Evolutionary conservation across 768 basidiomycete genomes (phyloP).

Genomic region (Podaxis mareebaensis): DNA sequence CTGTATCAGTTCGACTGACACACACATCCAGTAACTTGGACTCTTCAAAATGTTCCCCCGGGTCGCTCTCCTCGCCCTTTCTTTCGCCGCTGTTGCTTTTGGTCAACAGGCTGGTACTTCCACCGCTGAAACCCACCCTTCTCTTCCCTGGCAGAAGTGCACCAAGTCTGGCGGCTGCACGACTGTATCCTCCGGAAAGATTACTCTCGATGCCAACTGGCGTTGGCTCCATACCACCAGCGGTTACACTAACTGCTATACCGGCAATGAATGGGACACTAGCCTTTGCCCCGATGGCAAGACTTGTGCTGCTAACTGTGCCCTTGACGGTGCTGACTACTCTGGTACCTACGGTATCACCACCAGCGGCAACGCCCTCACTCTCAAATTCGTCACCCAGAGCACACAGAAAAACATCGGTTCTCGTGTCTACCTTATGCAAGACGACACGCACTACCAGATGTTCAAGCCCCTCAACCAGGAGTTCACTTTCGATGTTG

Average conservation of each 20-base stretch:
- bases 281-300: slow-evolving; percentile 9
- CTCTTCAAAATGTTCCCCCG: slow-evolving; percentile 6
- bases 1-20: neutral
- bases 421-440: slow-evolving; percentile 18
- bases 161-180: slow-evolving; percentile 12
- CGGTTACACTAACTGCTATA: slow-evolving; percentile 17
- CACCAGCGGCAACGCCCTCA: slow-evolving; percentile 14
- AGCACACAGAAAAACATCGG: slow-evolving; percentile 15
- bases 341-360: slow-evolving; percentile 16
- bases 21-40: neutral
- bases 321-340: slow-evolving; percentile 17
- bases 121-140: slow-evolving; percentile 15
- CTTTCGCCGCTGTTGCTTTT: slow-evolving; percentile 12
- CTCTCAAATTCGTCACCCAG: slow-evolving; percentile 18
- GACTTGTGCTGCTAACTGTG: slow-evolving; percentile 13
- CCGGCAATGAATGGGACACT: slow-evolving; percentile 15
- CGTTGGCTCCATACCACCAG: slow-evolving; percentile 14
- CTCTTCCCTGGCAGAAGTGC: slow-evolving; percentile 16
- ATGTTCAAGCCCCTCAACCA: slow-evolving; percentile 17
- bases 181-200: slow-evolving; percentile 7
- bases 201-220: slow-evolving; percentile 17
- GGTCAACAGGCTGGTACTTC: slow-evolving; percentile 17
- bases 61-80: slow-evolving; percentile 11
- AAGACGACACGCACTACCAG: slow-evolving; percentile 15
- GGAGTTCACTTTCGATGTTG: slow-evolving; percentile 20